phyloP scores from a whole-genome alignment of 805 yeast genomes.

The Metschnikowia baotianmanensis region DNA sequence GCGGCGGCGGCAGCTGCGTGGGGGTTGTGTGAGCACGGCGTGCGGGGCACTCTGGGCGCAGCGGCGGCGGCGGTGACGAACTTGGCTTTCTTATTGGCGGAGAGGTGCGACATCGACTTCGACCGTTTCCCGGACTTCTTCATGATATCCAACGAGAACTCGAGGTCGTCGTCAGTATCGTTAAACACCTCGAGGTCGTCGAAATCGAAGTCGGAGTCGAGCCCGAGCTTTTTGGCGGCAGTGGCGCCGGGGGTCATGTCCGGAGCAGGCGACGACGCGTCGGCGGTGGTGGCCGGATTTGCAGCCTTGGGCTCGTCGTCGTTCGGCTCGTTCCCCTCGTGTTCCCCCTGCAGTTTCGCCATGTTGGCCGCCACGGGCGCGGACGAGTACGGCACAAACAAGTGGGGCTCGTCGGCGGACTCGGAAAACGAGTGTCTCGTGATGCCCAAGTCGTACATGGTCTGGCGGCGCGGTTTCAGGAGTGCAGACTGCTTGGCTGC shows the following conservation, averaged over 20 bases:
- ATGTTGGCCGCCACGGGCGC: conserved; percentile 76
- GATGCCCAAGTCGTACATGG: conserved; percentile 51
- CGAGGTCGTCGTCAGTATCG: conserved; percentile 39
- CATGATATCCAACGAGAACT: conserved; percentile 39
- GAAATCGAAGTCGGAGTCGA: conserved; percentile 43
- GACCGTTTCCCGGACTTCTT: conserved; percentile 55
- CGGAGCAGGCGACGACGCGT: conserved; percentile 1
- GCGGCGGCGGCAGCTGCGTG: conserved; percentile 74
- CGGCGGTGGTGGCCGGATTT: conserved; percentile 5
- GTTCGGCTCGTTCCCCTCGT: too few relatives aligned
- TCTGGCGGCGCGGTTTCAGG: conserved; percentile 47
- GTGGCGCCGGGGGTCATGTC: conserved; percentile 5
- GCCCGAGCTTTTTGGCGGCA: conserved; percentile 8
- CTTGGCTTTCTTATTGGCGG: conserved; percentile 46
- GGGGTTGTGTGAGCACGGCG: conserved; percentile 54
- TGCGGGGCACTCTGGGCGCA: conserved; percentile 74
- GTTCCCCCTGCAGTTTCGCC: too few relatives aligned
- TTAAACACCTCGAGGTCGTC: conserved; percentile 50
- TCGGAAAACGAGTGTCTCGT: conserved; percentile 44
- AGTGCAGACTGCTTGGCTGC: conserved; percentile 34
- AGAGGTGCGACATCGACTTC: conserved; percentile 60
- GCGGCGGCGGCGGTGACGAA: conserved; percentile 75
- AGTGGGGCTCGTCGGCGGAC: conserved; percentile 41
- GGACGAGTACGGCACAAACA: conserved; percentile 64
- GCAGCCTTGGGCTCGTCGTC: background rate